Conservation (phyloP, 1,284 basidiomycete species). For the Naganishia sp. region DNA sequence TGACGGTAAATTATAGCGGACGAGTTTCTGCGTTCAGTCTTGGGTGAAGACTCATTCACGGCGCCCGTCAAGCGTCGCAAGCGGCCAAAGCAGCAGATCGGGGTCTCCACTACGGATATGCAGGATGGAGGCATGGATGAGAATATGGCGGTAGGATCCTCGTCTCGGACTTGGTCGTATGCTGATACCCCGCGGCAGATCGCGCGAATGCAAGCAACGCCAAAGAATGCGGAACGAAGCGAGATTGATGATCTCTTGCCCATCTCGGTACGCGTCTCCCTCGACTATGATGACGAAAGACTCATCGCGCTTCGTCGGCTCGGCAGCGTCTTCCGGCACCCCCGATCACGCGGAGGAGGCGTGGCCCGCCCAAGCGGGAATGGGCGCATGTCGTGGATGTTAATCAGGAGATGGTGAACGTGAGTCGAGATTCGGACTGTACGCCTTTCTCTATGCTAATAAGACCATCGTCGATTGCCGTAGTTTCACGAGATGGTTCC, state of each 20-base stretch:
- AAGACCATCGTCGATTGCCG: constrained; percentile 43
- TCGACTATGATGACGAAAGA: background rate
- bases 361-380: constrained; percentile 72
- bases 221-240: constrained; percentile 36
- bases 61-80: constrained; percentile 46
- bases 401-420: constrained; percentile 80
- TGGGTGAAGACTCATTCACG: constrained; percentile 45
- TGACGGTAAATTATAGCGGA: constrained; percentile 40
- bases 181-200: no score
- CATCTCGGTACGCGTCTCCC: constrained; percentile 61
- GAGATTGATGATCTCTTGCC: constrained; percentile 83
- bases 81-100: constrained; percentile 42
- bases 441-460: constrained; percentile 18
- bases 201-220: background rate
- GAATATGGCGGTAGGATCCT: constrained; percentile 36
- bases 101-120: constrained; percentile 16
- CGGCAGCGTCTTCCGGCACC: constrained; percentile 51
- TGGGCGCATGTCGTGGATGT: constrained; percentile 98
- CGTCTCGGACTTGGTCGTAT: no score
- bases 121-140: constrained; percentile 23
- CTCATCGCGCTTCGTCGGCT: constrained; percentile 29
- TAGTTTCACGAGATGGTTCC: constrained; percentile 56
- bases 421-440: constrained; percentile 34
- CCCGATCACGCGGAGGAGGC: constrained; percentile 43
- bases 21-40: constrained; percentile 50